phyloP scores from a whole-genome alignment of 495 filamentous ascomycete genomes.

The Penicillium robsamsonii region DNA sequence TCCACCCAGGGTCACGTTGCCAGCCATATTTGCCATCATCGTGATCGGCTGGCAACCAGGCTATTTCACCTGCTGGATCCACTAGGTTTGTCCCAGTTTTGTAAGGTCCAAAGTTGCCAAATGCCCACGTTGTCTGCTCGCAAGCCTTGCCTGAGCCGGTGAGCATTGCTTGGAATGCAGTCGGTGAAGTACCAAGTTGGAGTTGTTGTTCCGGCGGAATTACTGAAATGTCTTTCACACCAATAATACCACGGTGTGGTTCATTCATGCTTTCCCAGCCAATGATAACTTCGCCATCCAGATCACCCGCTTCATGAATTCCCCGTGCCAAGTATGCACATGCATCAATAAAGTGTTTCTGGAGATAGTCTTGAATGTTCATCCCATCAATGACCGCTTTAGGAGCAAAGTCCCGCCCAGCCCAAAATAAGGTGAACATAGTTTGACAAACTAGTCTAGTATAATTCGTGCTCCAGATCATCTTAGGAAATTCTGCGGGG shows the following conservation, averaged over 20 bases:
- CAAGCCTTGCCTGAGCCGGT: conserved; percentile 85
- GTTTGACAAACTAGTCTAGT: conserved; percentile 80
- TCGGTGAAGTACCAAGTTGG: conserved; percentile 90
- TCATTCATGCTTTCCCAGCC: conserved; percentile 97
- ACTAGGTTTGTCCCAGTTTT: conserved; percentile 80
- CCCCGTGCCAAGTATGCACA: conserved; percentile 74
- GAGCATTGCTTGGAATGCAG: conserved; percentile 90
- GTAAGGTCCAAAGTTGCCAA: conserved; percentile 88
- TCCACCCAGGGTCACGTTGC: conserved; percentile 85
- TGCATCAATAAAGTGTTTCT: conserved; percentile 79
- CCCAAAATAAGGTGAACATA: conserved; percentile 95
- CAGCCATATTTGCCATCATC: conserved; percentile 89
- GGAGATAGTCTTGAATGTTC: conserved; percentile 96
- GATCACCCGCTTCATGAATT: conserved; percentile 86
- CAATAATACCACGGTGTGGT: conserved; percentile 85
- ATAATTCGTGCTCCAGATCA: conserved; percentile 99
- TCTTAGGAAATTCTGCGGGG: conserved; percentile 86
- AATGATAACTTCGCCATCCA: conserved; percentile 84
- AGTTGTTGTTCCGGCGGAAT: conserved; percentile 87
- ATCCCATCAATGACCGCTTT: conserved; percentile 92
- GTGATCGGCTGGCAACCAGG: conserved; percentile 77
- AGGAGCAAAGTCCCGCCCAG: conserved; percentile 87
- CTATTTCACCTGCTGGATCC: conserved; percentile 80
- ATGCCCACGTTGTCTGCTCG: conserved; percentile 88
- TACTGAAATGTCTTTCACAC: conserved; percentile 76